Evolutionary conservation across 83 land plant species (phyloP).

Genomic region (Isoetes engelmannii): DNA sequence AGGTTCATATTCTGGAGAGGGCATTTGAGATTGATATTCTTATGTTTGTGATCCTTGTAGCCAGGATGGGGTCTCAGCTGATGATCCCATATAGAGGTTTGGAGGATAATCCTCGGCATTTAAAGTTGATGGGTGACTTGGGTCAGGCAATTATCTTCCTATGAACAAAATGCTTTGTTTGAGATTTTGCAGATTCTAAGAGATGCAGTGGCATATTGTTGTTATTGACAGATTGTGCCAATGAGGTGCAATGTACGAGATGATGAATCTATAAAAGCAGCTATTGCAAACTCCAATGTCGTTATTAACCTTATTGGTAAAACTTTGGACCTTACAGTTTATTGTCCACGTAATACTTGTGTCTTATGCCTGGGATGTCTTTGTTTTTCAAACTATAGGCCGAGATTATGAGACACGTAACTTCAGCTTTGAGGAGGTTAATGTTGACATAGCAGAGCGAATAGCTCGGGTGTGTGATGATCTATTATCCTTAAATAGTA

Average conservation of each 20-base stretch:
- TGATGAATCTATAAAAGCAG: conserved; percentile 75
- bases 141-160: conserved; percentile 61
- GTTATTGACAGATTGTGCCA: conserved; percentile 66
- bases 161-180: neutral
- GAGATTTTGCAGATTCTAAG: no score
- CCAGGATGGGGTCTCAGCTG: conserved; percentile 94
- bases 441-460: conserved; percentile 61
- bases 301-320: conserved; percentile 87
- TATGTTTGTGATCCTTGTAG: conserved; percentile 30
- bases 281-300: conserved; percentile 90
- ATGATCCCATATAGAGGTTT: conserved; percentile 92
- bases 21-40: neutral
- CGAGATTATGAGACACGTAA: conserved; percentile 89
- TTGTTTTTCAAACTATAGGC: conserved; percentile 37
- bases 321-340: conserved; percentile 1
- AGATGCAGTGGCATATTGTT: no score
- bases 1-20: neutral
- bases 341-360: neutral
- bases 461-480: conserved; percentile 52
- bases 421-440: conserved; percentile 81
- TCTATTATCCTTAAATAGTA: neutral
- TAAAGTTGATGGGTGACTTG: conserved; percentile 97
- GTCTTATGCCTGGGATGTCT: neutral
- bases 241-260: conserved; percentile 78
- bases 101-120: conserved; percentile 84